Evolutionary conservation across 2,329 filamentous ascomycete species (phyloP).

Genomic region (Alternaria gansuensis): DNA sequence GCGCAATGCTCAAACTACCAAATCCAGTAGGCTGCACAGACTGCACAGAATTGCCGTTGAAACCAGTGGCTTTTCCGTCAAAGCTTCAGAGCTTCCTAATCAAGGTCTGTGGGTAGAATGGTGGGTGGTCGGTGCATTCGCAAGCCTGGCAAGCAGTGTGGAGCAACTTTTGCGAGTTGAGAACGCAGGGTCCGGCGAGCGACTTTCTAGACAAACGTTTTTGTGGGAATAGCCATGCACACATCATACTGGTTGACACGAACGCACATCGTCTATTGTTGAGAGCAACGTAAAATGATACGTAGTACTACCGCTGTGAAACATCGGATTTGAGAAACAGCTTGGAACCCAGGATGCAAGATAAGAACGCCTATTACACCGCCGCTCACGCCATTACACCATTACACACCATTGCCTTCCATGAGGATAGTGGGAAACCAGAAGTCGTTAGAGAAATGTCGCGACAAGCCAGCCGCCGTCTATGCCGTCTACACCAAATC

Average conservation of each 20-base stretch:
- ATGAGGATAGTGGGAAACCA: slow-evolving; percentile 3
- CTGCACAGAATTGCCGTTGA: slow-evolving; percentile 30
- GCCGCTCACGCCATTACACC: slow-evolving; percentile 34
- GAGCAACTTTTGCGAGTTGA: slow-evolving; percentile 15
- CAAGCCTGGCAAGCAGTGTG: slow-evolving; percentile 16
- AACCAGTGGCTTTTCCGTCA: slow-evolving; percentile 40
- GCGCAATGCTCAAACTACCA: slow-evolving; percentile 36
- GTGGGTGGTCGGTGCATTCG: slow-evolving; percentile 34
- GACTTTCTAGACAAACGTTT: not conserved
- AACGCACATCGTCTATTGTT: slow-evolving; percentile 17
- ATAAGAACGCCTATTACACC: slow-evolving; percentile 38
- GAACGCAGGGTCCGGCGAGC: slow-evolving; percentile 18
- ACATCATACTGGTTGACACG: not conserved
- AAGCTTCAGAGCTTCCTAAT: slow-evolving; percentile 51
- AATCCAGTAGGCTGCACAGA: slow-evolving; percentile 32
- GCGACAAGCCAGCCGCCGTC: slow-evolving; percentile 22
- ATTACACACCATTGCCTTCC: slow-evolving; percentile 36
- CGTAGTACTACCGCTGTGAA: slow-evolving; percentile 12
- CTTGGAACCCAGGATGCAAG: slow-evolving; percentile 9
- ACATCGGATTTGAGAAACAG: slow-evolving; percentile 11
- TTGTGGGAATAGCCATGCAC: not conserved
- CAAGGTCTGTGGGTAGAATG: slow-evolving; percentile 24
- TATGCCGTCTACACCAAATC: slow-evolving; percentile 32
- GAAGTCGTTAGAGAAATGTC: slow-evolving; percentile 8
- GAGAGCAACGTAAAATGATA: slow-evolving; percentile 11